These are phyloP conservation scores for Ampelomyces quisqualis DNA, from an alignment of 2,329 filamentous ascomycete genomes.

Conservation along the genomic window DNA sequence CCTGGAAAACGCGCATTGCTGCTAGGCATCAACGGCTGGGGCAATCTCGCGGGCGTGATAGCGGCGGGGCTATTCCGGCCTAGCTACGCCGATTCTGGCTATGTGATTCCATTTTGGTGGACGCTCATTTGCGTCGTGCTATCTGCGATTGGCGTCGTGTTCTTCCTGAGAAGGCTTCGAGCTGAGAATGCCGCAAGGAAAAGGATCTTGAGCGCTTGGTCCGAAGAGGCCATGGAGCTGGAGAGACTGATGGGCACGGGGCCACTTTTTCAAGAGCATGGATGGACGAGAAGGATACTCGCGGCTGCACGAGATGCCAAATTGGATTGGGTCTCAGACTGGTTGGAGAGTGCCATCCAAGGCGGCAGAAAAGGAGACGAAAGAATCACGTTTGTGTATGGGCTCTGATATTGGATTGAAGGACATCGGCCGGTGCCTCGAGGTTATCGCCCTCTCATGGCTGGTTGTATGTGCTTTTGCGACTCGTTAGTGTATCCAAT, in stretches of 20 bases:
- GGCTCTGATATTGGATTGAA: slow-evolving; percentile 26
- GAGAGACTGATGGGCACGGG: slow-evolving; percentile 33
- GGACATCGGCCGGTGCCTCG: too few relatives aligned
- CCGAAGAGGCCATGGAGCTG: slow-evolving; percentile 44
- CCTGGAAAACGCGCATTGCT: slow-evolving; percentile 56
- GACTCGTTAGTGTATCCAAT: too few relatives aligned
- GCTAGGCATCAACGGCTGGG: slow-evolving; percentile 58
- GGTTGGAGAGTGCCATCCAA: slow-evolving; percentile 39
- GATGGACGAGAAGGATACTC: slow-evolving; percentile 15
- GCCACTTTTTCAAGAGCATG: slow-evolving; percentile 32
- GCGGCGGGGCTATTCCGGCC: slow-evolving; percentile 49
- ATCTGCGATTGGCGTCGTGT: slow-evolving; percentile 45
- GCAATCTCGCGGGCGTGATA: slow-evolving; percentile 52
- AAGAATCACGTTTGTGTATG: slow-evolving; percentile 51
- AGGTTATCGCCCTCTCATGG: too few relatives aligned
- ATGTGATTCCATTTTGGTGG: slow-evolving; percentile 48
- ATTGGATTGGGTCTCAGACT: slow-evolving; percentile 23
- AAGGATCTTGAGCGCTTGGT: slow-evolving; percentile 37
- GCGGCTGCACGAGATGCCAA: slow-evolving; percentile 9
- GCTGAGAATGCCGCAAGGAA: slow-evolving; percentile 43
- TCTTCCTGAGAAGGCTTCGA: slow-evolving; percentile 42
- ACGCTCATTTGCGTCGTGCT: slow-evolving; percentile 44
- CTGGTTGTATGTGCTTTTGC: too few relatives aligned
- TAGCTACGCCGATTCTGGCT: slow-evolving; percentile 42
- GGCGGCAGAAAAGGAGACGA: slow-evolving; percentile 48